Percentiles rank a stretch among this genome's conserved stretches.
Conservation (phyloP, 2,329 filamentous ascomycete genomes). For the Microdochium paspali region DNA sequence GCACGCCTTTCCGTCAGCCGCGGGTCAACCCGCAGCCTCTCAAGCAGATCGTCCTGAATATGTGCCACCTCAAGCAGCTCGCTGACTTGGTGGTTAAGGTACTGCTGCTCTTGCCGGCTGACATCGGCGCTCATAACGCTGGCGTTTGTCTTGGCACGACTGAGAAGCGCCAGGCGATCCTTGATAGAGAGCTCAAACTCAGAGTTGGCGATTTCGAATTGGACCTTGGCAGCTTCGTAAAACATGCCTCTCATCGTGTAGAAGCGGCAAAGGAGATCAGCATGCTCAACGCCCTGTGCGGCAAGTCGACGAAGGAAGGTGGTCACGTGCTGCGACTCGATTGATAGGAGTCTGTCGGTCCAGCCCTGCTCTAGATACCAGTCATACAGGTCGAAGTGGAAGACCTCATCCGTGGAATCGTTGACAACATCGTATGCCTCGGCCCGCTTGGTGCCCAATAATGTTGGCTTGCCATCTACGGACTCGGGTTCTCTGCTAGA, state of each 20-base stretch:
- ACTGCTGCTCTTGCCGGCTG: constrained; percentile 71
- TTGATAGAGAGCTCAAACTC: constrained; percentile 71
- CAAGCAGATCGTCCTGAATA: constrained; percentile 86
- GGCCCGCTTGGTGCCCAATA: constrained; percentile 66
- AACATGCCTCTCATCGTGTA: constrained; percentile 78
- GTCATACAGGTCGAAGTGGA: constrained; percentile 93
- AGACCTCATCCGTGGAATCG: constrained; percentile 81
- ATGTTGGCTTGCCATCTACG: constrained; percentile 68
- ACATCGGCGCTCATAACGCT: constrained; percentile 73
- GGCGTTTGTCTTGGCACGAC: constrained; percentile 84
- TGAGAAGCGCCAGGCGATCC: constrained; percentile 80
- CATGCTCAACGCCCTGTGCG: constrained; percentile 61
- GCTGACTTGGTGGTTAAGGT: constrained; percentile 73
- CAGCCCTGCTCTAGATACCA: constrained; percentile 88
- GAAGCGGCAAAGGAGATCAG: constrained; percentile 88
- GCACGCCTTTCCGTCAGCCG: constrained; percentile 58
- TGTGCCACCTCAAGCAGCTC: constrained; percentile 87
- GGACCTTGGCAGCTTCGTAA: constrained; percentile 80
- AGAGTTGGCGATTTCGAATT: constrained; percentile 76
- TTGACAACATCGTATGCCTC: constrained; percentile 92
- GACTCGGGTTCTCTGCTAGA: constrained; percentile 60
- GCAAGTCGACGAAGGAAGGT: constrained; percentile 77
- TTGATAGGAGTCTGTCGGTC: constrained; percentile 76
- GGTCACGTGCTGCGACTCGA: constrained; percentile 76
- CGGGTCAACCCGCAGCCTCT: constrained; percentile 63